Evolutionary conservation across 768 basidiomycete genomes (phyloP).

Genomic region (Pleurotus tuoliensis): DNA sequence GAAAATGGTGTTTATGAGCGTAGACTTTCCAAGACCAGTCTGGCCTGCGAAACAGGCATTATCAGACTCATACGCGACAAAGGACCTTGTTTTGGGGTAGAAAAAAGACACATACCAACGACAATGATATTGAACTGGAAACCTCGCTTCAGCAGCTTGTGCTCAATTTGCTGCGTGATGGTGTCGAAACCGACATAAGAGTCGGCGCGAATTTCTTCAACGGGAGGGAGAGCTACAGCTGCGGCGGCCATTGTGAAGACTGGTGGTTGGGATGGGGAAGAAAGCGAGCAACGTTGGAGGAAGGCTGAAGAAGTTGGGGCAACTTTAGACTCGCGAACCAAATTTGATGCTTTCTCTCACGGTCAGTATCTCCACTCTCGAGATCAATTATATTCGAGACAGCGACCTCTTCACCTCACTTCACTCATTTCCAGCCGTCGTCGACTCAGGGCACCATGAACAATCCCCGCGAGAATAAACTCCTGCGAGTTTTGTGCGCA

Average conservation of each 20-base stretch:
- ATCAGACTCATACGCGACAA: conserved; percentile 7
- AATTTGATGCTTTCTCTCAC: neutral
- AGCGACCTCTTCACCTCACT: neutral
- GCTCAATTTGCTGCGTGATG: conserved; percentile 96
- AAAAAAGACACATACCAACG: conserved; percentile 61
- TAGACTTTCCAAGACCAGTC: conserved; percentile 98
- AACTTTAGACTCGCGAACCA: conserved; percentile 4
- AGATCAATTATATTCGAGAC: neutral
- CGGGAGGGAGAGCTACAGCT: conserved; percentile 31
- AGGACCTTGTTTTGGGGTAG: neutral
- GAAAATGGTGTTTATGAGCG: conserved; percentile 98
- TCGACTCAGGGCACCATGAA: neutral
- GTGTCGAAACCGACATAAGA: conserved; percentile 98
- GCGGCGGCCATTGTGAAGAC: conserved; percentile 22
- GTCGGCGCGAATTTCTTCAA: conserved; percentile 83
- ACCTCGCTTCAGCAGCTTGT: conserved; percentile 97
- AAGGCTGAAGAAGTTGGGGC: neutral
- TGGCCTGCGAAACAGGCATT: conserved; percentile 55
- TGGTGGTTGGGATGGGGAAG: neutral
- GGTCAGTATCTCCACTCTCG: neutral
- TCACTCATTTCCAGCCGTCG: neutral
- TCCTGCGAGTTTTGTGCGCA: no score
- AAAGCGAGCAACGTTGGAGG: neutral
- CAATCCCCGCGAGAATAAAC: no score
- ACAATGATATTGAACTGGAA: conserved; percentile 99